These are phyloP conservation scores for Sordaria brevicollis DNA, from an alignment of 495 filamentous ascomycete genomes.

Conservation along the genomic window DNA sequence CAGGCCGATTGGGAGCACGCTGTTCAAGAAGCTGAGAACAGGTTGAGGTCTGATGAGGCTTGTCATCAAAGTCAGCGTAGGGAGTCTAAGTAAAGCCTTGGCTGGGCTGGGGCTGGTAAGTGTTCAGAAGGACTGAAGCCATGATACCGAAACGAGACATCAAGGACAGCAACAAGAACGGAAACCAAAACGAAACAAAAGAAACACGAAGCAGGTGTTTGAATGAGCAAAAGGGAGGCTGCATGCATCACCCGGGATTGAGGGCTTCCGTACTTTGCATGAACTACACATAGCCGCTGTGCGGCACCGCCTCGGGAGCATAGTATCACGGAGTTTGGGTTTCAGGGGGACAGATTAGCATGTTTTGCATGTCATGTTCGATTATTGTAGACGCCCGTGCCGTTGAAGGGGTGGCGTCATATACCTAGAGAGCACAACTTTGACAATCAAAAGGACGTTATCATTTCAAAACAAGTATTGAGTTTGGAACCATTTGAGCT, in stretches of 20 bases:
- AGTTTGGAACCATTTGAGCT: neutral
- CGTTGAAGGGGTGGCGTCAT: neutral
- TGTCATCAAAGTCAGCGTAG: neutral
- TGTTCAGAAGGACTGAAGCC: neutral
- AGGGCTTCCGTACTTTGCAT: neutral
- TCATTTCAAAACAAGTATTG: neutral
- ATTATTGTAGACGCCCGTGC: neutral
- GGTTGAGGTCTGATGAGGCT: constrained; percentile 17
- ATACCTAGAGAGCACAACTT: no score
- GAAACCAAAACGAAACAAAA: neutral
- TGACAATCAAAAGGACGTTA: neutral
- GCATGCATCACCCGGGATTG: neutral
- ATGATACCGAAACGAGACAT: neutral
- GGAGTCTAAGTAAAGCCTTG: neutral
- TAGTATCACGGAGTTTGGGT: neutral
- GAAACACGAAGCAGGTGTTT: neutral
- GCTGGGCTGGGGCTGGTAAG: neutral
- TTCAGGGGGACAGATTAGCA: neutral
- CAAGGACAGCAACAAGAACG: no score
- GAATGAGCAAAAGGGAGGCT: neutral
- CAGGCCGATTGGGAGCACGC: constrained; percentile 21
- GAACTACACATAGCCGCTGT: neutral
- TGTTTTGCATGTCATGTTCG: neutral
- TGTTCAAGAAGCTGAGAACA: constrained; percentile 17
- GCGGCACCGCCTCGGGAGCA: neutral